A percentile compares a stretch with the other conserved stretches of the same genome.
These are phyloP conservation scores for Pythium brachiatum DNA, from an alignment of 352 stramenopile genomes.

Conservation along the genomic window DNA sequence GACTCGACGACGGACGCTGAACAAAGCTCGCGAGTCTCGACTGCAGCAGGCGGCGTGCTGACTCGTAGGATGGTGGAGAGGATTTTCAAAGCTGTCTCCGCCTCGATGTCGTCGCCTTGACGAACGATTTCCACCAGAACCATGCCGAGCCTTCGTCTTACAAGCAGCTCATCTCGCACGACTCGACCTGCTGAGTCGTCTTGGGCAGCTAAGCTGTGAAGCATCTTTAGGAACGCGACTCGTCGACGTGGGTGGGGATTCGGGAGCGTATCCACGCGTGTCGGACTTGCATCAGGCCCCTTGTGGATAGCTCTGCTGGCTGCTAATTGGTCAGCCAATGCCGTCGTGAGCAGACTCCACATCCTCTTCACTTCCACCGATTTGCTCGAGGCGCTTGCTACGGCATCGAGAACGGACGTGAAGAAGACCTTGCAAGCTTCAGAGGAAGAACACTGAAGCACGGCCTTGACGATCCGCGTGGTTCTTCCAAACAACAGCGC, in stretches of 20 bases:
- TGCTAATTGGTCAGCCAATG: background rate
- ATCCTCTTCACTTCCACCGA: background rate
- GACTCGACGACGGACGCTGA: slow-evolving; percentile 8
- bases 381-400: background rate
- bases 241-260: background rate
- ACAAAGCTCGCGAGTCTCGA: background rate
- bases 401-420: slow-evolving; percentile 5
- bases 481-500: slow-evolving; percentile 3
- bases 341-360: background rate
- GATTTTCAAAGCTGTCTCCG: slow-evolving; percentile 10
- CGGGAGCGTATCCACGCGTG: background rate
- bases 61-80: background rate
- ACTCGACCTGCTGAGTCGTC: slow-evolving; percentile 5
- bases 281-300: background rate
- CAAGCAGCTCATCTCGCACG: slow-evolving; percentile 17
- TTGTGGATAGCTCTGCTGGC: background rate
- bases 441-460: background rate
- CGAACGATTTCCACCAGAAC: slow-evolving; percentile 10
- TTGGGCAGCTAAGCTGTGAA: background rate
- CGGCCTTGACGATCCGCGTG: slow-evolving; percentile 1
- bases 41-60: background rate
- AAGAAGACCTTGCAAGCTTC: background rate
- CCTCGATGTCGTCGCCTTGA: slow-evolving; percentile 7
- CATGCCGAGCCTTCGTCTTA: slow-evolving; percentile 6
- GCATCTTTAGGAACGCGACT: background rate